phyloP scores from a whole-genome alignment of 75 land plant species.

The Cupressus sempervirens region DNA sequence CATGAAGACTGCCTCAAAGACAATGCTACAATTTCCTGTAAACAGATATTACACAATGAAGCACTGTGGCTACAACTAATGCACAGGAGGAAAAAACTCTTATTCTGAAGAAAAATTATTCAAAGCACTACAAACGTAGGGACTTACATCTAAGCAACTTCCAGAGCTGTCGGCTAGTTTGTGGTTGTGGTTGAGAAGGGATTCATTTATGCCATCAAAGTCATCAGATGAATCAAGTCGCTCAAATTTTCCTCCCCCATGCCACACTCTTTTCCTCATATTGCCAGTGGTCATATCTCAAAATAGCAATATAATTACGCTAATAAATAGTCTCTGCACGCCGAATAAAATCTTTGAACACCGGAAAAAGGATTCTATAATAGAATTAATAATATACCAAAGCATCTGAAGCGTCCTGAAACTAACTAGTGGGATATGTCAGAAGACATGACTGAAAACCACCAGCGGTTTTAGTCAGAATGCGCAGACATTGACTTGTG shows the following conservation, averaged over 20 bases:
- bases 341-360: neutral
- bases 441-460: neutral
- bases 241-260: constrained; percentile 5
- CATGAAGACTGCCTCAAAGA: too few relatives aligned
- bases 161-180: neutral
- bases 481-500: neutral
- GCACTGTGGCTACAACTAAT: too few relatives aligned
- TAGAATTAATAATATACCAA: neutral
- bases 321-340: neutral
- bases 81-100: neutral
- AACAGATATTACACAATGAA: too few relatives aligned
- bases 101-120: neutral
- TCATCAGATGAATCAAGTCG: neutral
- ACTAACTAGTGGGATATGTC: neutral
- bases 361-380: neutral
- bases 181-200: neutral
- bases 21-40: too few relatives aligned
- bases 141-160: constrained; percentile 6
- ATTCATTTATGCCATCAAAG: neutral
- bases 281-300: constrained; percentile 1
- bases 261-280: constrained; percentile 3
- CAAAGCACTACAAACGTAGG: neutral
- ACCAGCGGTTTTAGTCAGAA: neutral
- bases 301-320: neutral
- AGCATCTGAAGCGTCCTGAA: neutral